Evolutionary conservation across 768 basidiomycete species (phyloP), one percentile per base, ranked within the genome.

Genomic region (Kwoniella sp.): DNA sequence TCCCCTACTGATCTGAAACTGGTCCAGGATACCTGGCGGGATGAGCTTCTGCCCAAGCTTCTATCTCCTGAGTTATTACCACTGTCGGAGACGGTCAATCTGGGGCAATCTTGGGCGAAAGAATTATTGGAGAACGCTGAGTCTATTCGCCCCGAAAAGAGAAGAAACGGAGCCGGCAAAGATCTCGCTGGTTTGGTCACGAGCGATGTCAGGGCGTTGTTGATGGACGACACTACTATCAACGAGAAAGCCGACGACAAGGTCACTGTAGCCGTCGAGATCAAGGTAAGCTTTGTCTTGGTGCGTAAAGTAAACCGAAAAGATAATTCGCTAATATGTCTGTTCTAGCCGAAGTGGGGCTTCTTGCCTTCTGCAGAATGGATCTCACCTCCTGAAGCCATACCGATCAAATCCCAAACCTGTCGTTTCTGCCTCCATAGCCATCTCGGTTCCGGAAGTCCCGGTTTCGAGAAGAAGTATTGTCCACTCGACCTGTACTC

Each of bases 391-490:
- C 22, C 82, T 2, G 80, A 81, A 40, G 89, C 88, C 1, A 82
- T 79, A 15, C 63, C 72, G 0, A 79, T 86, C 68, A 97, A 97
- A 83, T 83, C 83, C 7, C 81, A 79, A 40, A 88, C 89, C 17
- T 95, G 93, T 82, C 85, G 95, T 67, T 94, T 91, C 79, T 93
- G 92, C 77, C 90, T 97, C 88, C 92, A 97, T 78, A 83, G 86
- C 1, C 83, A 85, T 63, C 58, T 66, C 22, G 55, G 84, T 82
- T 46, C 47, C 24, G 55, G 22, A n/a, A 21, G 2, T 2, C 25
- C 50, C 8, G 40, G 17, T 15, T 52, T 57, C 27, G 29, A 53
- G 19, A 57, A 56, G 1, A 64, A 64, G 1, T 99, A 91, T 79
- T 94, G 92, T 77, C 94, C 95, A 2, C 82, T 99, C 60, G 95